These are phyloP conservation scores for Ascomycota sp. DNA, from an alignment of 2,329 filamentous ascomycete species.

Conservation along the genomic window DNA sequence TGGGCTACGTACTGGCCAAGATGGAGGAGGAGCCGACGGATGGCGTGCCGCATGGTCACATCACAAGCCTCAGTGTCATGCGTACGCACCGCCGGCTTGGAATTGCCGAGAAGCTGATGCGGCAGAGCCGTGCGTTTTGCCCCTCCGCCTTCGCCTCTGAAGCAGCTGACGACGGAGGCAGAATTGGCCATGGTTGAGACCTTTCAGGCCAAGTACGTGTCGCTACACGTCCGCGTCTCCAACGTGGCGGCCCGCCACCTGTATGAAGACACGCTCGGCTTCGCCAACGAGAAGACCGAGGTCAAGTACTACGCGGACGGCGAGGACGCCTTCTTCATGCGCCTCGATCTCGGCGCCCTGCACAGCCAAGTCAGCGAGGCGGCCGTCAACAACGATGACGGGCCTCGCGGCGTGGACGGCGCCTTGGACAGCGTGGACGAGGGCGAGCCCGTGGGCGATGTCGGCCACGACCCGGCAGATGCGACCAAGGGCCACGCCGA, in stretches of 20 bases:
- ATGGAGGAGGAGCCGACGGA: slow-evolving; percentile 96
- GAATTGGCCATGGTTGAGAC: slow-evolving; percentile 94
- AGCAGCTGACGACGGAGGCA: slow-evolving; percentile 11
- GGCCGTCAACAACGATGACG: slow-evolving; percentile 20
- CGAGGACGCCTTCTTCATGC: slow-evolving; percentile 90
- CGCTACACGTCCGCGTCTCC: slow-evolving; percentile 81
- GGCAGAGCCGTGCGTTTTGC: slow-evolving; percentile 57
- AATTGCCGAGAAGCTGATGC: slow-evolving; percentile 92
- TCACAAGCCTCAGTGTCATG: slow-evolving; percentile 90
- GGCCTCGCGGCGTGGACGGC: slow-evolving; percentile 11
- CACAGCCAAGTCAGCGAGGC: slow-evolving; percentile 17
- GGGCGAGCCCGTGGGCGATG: slow-evolving; percentile 46
- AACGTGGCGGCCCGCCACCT: slow-evolving; percentile 79
- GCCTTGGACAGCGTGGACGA: slow-evolving; percentile 27
- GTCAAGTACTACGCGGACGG: slow-evolving; percentile 90
- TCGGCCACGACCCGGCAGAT: slow-evolving; percentile 24
- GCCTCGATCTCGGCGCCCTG: slow-evolving; percentile 52
- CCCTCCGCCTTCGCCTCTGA: background rate
- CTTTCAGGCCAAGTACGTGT: slow-evolving; percentile 78
- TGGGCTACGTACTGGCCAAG: slow-evolving; percentile 97
- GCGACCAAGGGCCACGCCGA: slow-evolving; percentile 18
- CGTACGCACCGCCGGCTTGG: slow-evolving; percentile 76
- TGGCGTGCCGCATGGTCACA: slow-evolving; percentile 82
- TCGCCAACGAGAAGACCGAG: slow-evolving; percentile 70
- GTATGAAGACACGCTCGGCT: slow-evolving; percentile 79